Evolutionary conservation across 176 grass and related monocot species (phyloP), one percentile per base, ranked within the genome.

Genomic region (Carex parvula): DNA sequence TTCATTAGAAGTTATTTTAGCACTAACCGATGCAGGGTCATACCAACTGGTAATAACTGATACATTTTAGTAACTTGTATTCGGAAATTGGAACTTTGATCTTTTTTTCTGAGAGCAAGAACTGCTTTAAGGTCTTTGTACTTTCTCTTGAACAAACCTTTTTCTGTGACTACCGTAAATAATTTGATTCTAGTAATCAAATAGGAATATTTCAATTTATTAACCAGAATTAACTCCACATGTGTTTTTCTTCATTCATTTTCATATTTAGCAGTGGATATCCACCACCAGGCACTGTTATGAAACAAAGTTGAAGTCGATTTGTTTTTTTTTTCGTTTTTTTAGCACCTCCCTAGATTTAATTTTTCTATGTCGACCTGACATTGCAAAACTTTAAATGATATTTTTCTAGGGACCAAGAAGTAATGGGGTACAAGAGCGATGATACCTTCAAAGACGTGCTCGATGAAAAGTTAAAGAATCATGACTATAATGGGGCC

Each of bases 401-500:
- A 75, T 22, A 15, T 75, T 52, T 75, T 75, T 53, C 11, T 52
- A 83, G 80, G 80, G 9, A 50, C 4, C 79, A 52, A 68, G 59
- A 83, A 81, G 21, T 52, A 68, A 83, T 83, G 80, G 80, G 67
- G 20, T 48, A 48, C 60, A 64, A 61, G 58, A 84, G 50, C 2
- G 79, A 64, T n/a, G 72, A 70, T 60, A 71, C 65, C 11, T 83
- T 85, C 20, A 60, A 88, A 78, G 86, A 87, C 24, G 86, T 76
- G 58, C 84, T 94, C 44, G 26, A 42, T 4, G 72, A 74, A 57
- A 94, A 44, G 84, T 88, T 92, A 76, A 84, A 79, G 3, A 24
- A 12, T n/a, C 46, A 35, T 53, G 89, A 97, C 86, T 97, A 97
- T 71, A 54, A 29, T 30, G 87, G 91, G 77, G 91, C 91, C 0